These are phyloP conservation scores for Sisymbrium altissimum DNA, from an alignment of 345 rosid genomes.

Conservation along the genomic window DNA sequence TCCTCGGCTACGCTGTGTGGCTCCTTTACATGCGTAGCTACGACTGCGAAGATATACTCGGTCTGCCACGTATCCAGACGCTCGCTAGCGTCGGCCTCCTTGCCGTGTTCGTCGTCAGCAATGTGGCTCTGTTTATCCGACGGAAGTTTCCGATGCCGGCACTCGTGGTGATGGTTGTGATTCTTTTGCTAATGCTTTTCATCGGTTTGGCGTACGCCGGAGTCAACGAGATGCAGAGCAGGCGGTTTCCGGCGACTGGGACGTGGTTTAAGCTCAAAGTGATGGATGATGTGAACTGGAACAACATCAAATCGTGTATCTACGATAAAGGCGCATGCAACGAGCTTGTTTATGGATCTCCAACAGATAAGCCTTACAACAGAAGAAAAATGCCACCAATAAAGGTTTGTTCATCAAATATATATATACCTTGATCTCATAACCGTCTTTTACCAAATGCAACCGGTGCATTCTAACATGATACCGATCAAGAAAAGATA, in stretches of 20 bases:
- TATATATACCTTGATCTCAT: background rate
- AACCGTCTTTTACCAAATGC: background rate
- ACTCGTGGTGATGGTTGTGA: slow-evolving; percentile 48
- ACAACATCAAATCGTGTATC: slow-evolving; percentile 57
- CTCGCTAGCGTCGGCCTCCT: slow-evolving; percentile 48
- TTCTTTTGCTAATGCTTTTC: slow-evolving; percentile 49
- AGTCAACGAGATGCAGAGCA: slow-evolving; percentile 46
- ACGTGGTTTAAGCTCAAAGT: slow-evolving; percentile 56
- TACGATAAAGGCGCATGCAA: slow-evolving; percentile 45
- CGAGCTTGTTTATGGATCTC: slow-evolving; percentile 30
- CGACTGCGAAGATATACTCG: slow-evolving; percentile 63
- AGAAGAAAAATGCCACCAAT: slow-evolving; percentile 43
- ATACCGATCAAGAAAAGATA: background rate
- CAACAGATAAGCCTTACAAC: slow-evolving; percentile 34
- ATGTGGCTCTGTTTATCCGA: slow-evolving; percentile 38
- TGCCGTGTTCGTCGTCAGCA: slow-evolving; percentile 45
- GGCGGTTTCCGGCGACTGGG: slow-evolving; percentile 49
- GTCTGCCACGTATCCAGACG: slow-evolving; percentile 51
- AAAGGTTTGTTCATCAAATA: slow-evolving; percentile 46
- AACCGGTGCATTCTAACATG: background rate
- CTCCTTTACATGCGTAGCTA: slow-evolving; percentile 66
- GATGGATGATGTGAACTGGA: slow-evolving; percentile 45
- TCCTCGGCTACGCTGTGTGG: slow-evolving; percentile 61
- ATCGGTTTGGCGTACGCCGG: slow-evolving; percentile 64
- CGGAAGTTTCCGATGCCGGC: slow-evolving; percentile 47